Percentiles rank a stretch among this genome's conserved stretches.
Conservation (phyloP, 108 stramenopile genomes). For the Nitzschia palea region DNA sequence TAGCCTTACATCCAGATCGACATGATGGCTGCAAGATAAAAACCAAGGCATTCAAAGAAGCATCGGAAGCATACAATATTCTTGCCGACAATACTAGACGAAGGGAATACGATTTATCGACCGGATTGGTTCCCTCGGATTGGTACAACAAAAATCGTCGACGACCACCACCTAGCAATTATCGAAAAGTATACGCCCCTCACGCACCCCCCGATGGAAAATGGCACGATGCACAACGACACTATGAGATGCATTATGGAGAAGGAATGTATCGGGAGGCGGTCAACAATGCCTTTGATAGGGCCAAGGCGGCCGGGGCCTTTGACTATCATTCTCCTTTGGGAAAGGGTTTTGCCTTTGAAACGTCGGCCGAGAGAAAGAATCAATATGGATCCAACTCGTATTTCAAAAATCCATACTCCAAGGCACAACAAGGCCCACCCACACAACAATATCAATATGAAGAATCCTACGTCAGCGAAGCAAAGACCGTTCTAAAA, state of each 20-base stretch:
- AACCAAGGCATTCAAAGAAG: slow-evolving; percentile 64
- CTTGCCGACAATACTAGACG: slow-evolving; percentile 43
- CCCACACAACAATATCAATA: slow-evolving; percentile 33
- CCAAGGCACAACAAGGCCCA: slow-evolving; percentile 37
- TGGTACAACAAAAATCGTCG: slow-evolving; percentile 46
- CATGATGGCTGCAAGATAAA: slow-evolving; percentile 56
- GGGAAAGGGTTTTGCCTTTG: slow-evolving; percentile 73
- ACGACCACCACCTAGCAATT: slow-evolving; percentile 46
- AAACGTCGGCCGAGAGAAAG: slow-evolving; percentile 2
- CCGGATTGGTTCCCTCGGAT: slow-evolving; percentile 14
- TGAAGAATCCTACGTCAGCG: slow-evolving; percentile 35
- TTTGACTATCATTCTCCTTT: slow-evolving; percentile 78
- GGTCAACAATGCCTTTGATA: slow-evolving; percentile 55
- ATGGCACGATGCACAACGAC: slow-evolving; percentile 68
- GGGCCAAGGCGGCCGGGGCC: slow-evolving; percentile 51
- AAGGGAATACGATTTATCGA: slow-evolving; percentile 41
- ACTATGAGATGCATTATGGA: slow-evolving; percentile 89
- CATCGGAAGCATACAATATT: slow-evolving; percentile 73
- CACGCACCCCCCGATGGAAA: slow-evolving; percentile 72
- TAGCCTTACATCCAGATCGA: slow-evolving; percentile 75
- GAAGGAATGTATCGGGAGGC: slow-evolving; percentile 81
- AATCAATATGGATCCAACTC: background rate
- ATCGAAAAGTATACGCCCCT: slow-evolving; percentile 82
- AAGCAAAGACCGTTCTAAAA: slow-evolving; percentile 23
- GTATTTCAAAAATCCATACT: slow-evolving; percentile 45